A percentile compares a stretch with the other conserved stretches of the same genome.
These are phyloP conservation scores for Cercospora berteroae DNA, from an alignment of 2,329 filamentous ascomycete genomes.

Conservation along the genomic window DNA sequence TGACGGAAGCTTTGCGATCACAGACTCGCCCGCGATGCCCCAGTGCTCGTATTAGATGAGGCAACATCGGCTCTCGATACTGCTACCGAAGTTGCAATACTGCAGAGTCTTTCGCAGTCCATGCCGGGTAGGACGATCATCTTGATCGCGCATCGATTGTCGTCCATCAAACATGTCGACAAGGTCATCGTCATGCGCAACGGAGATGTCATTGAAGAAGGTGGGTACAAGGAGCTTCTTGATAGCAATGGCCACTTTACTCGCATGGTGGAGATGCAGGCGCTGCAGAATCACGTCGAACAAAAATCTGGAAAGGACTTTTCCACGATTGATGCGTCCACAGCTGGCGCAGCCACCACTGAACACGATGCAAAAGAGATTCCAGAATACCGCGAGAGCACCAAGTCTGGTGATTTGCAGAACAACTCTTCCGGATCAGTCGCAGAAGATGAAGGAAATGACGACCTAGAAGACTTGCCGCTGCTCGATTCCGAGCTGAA, in stretches of 20 bases:
- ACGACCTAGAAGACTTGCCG: constrained; percentile 3
- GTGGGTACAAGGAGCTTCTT: constrained; percentile 34
- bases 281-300: neutral
- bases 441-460: neutral
- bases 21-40: constrained; percentile 31
- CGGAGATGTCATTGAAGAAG: constrained; percentile 41
- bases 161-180: constrained; percentile 40
- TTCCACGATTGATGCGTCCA: neutral
- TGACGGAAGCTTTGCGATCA: neutral
- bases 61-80: constrained; percentile 36
- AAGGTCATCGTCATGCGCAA: constrained; percentile 42
- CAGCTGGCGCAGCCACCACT: neutral
- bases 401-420: neutral
- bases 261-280: constrained; percentile 10
- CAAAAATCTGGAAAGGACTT: neutral
- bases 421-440: neutral
- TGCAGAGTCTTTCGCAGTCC: constrained; percentile 58
- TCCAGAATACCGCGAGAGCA: neutral
- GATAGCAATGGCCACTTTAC: neutral
- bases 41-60: constrained; percentile 36
- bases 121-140: constrained; percentile 39
- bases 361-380: neutral
- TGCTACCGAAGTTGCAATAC: constrained; percentile 30
- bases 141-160: constrained; percentile 42
- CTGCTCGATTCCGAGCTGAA: constrained; percentile 1